These are phyloP conservation scores for Xylaria cubensis DNA, from an alignment of 495 filamentous ascomycete genomes.

Conservation along the genomic window DNA sequence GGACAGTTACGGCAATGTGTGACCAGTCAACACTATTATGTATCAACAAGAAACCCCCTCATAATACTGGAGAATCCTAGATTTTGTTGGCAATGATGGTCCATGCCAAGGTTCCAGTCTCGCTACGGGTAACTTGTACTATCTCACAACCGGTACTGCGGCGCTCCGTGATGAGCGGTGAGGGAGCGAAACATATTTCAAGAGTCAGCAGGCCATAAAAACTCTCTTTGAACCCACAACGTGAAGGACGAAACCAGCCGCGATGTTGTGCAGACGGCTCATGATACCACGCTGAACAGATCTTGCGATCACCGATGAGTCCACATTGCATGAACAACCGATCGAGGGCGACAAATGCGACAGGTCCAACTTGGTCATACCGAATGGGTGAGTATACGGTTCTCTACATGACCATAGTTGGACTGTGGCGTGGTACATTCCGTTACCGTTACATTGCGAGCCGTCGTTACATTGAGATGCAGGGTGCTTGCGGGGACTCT, in stretches of 20 bases:
- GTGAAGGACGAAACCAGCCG: not conserved
- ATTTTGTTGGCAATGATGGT: conserved; percentile 6
- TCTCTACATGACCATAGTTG: not conserved
- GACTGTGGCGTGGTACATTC: conserved; percentile 9
- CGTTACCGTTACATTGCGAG: conserved; percentile 25
- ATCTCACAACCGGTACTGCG: not conserved
- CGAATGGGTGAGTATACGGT: conserved; percentile 3
- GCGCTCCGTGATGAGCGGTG: conserved; percentile 20
- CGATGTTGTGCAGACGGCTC: conserved; percentile 18
- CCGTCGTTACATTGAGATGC: conserved; percentile 27
- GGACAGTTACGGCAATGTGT: not conserved
- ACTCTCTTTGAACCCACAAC: not conserved
- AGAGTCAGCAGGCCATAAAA: not conserved
- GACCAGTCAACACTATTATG: not conserved
- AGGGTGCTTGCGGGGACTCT: conserved; percentile 12
- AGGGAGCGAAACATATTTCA: not conserved
- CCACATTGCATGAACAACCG: conserved; percentile 26
- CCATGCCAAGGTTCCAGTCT: conserved; percentile 4
- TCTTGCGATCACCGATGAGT: conserved; percentile 17
- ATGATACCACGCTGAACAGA: conserved; percentile 20
- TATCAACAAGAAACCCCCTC: not conserved
- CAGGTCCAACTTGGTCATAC: conserved; percentile 2
- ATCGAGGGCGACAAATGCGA: conserved; percentile 14
- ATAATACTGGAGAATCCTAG: not conserved
- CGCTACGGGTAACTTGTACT: conserved; percentile 1